Evolutionary conservation across 805 yeast genomes (phyloP).

Genomic region (Teunomyces tritomae): DNA sequence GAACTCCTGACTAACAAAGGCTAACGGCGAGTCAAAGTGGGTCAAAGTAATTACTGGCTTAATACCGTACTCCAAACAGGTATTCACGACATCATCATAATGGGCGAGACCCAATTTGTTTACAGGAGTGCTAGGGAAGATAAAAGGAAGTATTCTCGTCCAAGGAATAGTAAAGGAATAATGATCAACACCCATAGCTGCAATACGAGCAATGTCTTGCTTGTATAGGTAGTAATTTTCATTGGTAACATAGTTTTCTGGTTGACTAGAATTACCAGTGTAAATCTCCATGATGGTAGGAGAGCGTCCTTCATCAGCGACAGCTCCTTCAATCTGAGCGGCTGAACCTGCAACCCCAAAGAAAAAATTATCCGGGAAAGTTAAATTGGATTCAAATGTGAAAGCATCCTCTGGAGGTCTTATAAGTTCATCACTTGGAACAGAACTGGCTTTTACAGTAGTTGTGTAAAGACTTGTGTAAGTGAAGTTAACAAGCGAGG

Average conservation of each 20-base stretch:
- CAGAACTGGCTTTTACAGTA: conserved; percentile 15
- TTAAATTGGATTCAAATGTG: conserved; percentile 11
- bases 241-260: conserved; percentile 23
- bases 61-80: conserved; percentile 18
- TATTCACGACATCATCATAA: conserved; percentile 19
- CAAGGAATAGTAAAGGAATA: conserved; percentile 35
- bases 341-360: conserved; percentile 34
- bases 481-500: conserved; percentile 13
- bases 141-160: conserved; percentile 33
- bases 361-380: conserved; percentile 16
- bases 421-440: conserved; percentile 13
- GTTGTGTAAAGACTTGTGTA: conserved; percentile 7
- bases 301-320: conserved; percentile 29
- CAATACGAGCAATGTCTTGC: conserved; percentile 29
- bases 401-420: conserved; percentile 17
- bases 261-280: conserved; percentile 8
- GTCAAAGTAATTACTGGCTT: conserved; percentile 30
- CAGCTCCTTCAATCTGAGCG: conserved; percentile 36
- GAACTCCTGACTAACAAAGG: conserved; percentile 6
- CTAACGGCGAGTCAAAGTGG: conserved; percentile 32
- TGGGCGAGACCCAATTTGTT: conserved; percentile 22
- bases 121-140: conserved; percentile 25
- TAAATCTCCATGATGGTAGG: conserved; percentile 28
- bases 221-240: conserved; percentile 32
- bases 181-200: conserved; percentile 28